phyloP scores from a whole-genome alignment of 306 rosid species.

The Urtica urens region DNA sequence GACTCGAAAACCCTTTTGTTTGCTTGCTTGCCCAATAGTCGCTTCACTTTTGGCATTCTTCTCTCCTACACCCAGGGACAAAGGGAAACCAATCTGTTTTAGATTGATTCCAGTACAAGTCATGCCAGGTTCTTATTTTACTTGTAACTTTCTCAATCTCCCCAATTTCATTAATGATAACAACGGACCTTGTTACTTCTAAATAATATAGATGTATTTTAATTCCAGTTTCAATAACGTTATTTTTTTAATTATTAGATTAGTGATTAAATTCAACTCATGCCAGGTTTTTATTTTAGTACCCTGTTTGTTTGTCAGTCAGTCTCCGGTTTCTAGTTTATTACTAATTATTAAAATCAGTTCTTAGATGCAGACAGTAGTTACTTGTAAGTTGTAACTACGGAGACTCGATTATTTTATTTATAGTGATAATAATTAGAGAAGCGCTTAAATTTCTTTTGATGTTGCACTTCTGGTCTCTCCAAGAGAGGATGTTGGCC shows the following conservation, averaged over 20 bases:
- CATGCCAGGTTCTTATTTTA: neutral
- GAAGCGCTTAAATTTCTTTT: neutral
- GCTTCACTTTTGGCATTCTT: neutral
- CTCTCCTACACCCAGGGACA: conserved; percentile 9
- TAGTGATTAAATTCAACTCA: too few relatives aligned
- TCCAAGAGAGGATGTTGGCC: conserved; percentile 29
- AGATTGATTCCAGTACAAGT: conserved; percentile 3
- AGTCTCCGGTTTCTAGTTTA: too few relatives aligned
- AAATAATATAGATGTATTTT: too few relatives aligned
- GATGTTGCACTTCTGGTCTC: conserved; percentile 10
- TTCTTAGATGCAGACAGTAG: neutral
- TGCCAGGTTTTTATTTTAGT: too few relatives aligned
- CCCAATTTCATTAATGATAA: neutral
- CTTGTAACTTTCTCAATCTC: conserved; percentile 6
- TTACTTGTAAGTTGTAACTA: neutral
- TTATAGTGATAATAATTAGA: neutral
- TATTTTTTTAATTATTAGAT: too few relatives aligned
- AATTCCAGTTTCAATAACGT: too few relatives aligned
- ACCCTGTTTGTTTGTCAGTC: too few relatives aligned
- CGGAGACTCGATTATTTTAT: neutral
- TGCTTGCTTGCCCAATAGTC: neutral
- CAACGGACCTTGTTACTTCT: too few relatives aligned
- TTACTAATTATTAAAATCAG: too few relatives aligned
- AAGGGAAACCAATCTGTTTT: neutral
- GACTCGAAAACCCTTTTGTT: neutral